Evolutionary conservation across 805 yeast genomes (phyloP).

Genomic region (Starmerella davenportii): DNA sequence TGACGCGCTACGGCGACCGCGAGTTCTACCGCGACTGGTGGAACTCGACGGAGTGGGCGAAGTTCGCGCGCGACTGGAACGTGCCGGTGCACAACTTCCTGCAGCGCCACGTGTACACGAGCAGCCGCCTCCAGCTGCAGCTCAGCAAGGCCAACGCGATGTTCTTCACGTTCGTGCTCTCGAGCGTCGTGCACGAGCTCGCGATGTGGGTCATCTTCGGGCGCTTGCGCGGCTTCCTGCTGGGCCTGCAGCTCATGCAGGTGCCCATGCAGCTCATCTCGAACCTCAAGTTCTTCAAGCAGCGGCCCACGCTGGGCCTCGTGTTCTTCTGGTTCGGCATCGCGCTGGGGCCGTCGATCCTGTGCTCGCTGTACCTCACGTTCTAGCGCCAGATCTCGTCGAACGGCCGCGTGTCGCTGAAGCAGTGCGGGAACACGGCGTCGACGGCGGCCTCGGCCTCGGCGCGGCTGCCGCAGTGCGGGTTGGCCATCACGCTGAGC

Average conservation of each 20-base stretch:
- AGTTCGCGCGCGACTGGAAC: conserved; percentile 88
- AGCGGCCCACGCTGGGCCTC: conserved; percentile 50
- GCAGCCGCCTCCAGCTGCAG: conserved; percentile 59
- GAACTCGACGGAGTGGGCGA: conserved; percentile 87
- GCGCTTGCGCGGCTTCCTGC: conserved; percentile 60
- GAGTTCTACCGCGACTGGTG: conserved; percentile 96
- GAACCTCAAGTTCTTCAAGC: conserved; percentile 38
- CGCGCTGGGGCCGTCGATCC: conserved; percentile 71
- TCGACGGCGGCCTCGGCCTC: conserved; percentile 67
- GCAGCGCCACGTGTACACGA: conserved; percentile 83
- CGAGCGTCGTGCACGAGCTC: conserved; percentile 73
- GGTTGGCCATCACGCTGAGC: conserved; percentile 70
- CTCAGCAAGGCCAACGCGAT: conserved; percentile 55
- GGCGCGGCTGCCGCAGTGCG: conserved; percentile 51
- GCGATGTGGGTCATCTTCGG: conserved; percentile 82
- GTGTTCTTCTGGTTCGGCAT: conserved; percentile 83
- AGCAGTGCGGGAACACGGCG: conserved; percentile 84
- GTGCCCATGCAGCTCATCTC: conserved; percentile 57
- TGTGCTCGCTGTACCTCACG: conserved; percentile 67
- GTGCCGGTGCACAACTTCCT: conserved; percentile 80
- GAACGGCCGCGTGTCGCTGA: conserved; percentile 87
- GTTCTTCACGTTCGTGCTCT: conserved; percentile 38
- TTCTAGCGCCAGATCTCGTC: conserved; percentile 70
- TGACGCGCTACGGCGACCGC: conserved; percentile 73
- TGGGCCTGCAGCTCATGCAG: conserved; percentile 72